These are phyloP conservation scores for Tilletia caries DNA, from an alignment of 1,284 basidiomycete species.

Conservation along the genomic window DNA sequence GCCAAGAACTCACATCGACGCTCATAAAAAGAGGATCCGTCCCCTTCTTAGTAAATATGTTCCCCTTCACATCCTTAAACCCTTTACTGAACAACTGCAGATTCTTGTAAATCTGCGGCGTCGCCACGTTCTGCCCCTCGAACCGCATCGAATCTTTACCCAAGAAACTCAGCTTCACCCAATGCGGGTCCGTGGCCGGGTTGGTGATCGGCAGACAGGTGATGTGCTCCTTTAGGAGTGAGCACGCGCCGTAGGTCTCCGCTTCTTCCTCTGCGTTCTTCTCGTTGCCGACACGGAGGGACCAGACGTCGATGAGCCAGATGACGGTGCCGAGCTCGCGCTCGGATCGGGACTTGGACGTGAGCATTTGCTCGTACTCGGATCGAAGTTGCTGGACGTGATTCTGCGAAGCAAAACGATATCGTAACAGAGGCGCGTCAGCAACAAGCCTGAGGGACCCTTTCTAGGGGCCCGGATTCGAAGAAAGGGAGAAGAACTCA, in stretches of 20 bases:
- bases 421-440: neutral
- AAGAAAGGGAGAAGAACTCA: constrained; percentile 19
- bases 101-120: constrained; percentile 49
- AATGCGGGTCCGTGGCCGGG: constrained; percentile 22
- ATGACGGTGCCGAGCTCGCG: constrained; percentile 52
- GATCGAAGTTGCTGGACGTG: constrained; percentile 44
- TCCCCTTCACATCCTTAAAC: constrained; percentile 51
- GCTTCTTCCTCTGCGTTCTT: constrained; percentile 54
- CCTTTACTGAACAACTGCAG: constrained; percentile 49
- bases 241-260: constrained; percentile 52
- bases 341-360: constrained; percentile 45
- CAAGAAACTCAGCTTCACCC: constrained; percentile 50
- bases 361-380: constrained; percentile 45
- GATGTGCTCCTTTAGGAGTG: constrained; percentile 49
- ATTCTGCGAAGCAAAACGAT: constrained; percentile 6
- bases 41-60: constrained; percentile 80
- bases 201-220: constrained; percentile 36
- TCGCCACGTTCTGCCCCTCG: constrained; percentile 46
- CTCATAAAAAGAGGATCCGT: constrained; percentile 79
- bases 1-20: constrained; percentile 14
- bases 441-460: neutral
- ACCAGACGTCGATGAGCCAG: constrained; percentile 54
- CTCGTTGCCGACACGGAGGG: constrained; percentile 53
- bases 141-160: constrained; percentile 54
- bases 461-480: no score